Evolutionary conservation across 345 rosid species (phyloP).

Genomic region (Cardamine resedifolia): DNA sequence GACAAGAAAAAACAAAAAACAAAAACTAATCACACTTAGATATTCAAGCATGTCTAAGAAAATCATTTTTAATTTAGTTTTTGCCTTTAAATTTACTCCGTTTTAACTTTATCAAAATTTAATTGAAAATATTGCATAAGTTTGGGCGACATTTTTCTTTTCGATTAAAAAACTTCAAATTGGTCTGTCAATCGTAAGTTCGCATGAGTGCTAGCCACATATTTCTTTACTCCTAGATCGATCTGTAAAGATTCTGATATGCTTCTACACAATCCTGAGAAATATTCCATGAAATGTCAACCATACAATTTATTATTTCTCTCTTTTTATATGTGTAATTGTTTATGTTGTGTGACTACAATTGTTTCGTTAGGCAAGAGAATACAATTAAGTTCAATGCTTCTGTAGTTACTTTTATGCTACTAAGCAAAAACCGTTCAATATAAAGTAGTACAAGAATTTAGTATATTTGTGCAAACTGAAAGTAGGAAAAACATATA

Average conservation of each 20-base stretch:
- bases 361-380: background rate
- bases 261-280: background rate
- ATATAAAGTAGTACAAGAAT: background rate
- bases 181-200: background rate
- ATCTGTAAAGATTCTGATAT: constrained; percentile 13
- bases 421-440: background rate
- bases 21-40: background rate
- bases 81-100: background rate
- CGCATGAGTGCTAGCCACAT: background rate
- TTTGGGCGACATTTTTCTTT: background rate
- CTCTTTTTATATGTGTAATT: background rate
- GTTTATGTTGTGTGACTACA: background rate
- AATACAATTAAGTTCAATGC: background rate
- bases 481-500: background rate
- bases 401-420: background rate
- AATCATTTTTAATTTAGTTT: background rate
- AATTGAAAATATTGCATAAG: background rate
- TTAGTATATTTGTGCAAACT: background rate
- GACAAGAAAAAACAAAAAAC: too few species aligned
- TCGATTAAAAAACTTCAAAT: background rate
- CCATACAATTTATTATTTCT: constrained; percentile 1
- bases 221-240: background rate
- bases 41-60: background rate
- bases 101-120: background rate
- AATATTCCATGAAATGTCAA: constrained; percentile 12